These are phyloP conservation scores for Euryodendron excelsum DNA, from an alignment of 148 eudicot genomes.

Conservation along the genomic window DNA sequence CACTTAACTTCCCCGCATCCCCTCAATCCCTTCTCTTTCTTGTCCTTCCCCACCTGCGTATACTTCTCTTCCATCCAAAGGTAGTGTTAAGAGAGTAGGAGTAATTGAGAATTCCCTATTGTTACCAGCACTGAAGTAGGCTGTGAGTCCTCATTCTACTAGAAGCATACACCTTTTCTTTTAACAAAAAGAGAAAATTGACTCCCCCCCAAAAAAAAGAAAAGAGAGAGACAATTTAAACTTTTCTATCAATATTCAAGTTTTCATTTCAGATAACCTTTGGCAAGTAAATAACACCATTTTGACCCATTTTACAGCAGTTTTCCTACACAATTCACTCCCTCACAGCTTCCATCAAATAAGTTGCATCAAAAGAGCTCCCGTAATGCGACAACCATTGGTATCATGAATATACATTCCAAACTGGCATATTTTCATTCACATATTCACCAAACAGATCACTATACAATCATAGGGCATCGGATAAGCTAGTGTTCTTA, in stretches of 20 bases:
- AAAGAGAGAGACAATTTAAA: too few species aligned
- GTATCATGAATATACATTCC: not conserved
- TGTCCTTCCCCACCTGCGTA: too few species aligned
- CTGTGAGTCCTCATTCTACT: not conserved
- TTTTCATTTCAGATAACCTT: not conserved
- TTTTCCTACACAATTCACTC: not conserved
- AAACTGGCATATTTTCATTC: not conserved
- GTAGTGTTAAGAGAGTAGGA: not conserved
- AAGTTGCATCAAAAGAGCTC: not conserved
- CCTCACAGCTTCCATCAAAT: not conserved
- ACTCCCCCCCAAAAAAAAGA: too few species aligned
- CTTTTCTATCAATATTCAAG: not conserved
- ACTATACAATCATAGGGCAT: not conserved
- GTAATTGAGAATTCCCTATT: not conserved
- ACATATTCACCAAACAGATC: not conserved
- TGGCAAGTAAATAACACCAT: not conserved
- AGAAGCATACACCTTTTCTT: not conserved
- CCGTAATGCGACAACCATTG: not conserved
- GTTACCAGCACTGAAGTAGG: not conserved
- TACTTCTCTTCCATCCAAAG: too few species aligned
- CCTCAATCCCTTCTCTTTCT: too few species aligned
- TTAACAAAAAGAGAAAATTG: not conserved
- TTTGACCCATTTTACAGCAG: not conserved
- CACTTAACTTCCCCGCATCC: too few species aligned
- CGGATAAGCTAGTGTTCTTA: not conserved